phyloP scores from a whole-genome alignment of 148 eudicot genomes.

The Oxyria digyna region DNA sequence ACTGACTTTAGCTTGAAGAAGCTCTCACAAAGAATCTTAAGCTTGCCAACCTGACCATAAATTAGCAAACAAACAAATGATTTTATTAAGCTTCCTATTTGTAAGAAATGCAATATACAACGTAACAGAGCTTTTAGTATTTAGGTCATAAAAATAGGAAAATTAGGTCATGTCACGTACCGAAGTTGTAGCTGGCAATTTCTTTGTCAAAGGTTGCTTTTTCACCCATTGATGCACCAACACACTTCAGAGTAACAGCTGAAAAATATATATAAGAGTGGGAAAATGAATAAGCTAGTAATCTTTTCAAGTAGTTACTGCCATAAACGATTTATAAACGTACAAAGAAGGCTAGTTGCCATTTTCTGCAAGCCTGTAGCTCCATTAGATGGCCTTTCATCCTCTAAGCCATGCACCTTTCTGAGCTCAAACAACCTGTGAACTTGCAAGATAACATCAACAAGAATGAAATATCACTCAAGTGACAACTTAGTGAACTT shows the following conservation, averaged over 20 bases:
- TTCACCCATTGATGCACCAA: conserved; percentile 91
- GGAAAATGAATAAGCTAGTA: background rate
- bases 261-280: conserved; percentile 12
- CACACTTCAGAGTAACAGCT: conserved; percentile 75
- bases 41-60: conserved; percentile 64
- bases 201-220: conserved; percentile 61
- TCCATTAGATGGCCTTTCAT: conserved; percentile 43
- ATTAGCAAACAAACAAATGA: background rate
- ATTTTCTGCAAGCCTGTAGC: conserved; percentile 76
- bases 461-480: background rate
- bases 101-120: background rate
- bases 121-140: background rate
- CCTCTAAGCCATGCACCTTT: conserved; percentile 61
- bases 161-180: conserved; percentile 19
- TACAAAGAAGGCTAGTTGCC: conserved; percentile 81
- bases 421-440: conserved; percentile 72
- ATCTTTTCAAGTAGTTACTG: background rate
- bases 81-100: background rate
- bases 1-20: conserved; percentile 81
- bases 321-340: conserved; percentile 14
- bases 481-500: background rate
- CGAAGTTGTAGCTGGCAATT: conserved; percentile 68
- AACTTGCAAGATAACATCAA: conserved; percentile 40
- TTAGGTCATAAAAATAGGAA: background rate
- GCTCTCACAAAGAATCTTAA: conserved; percentile 85